Evolutionary conservation across 352 stramenopile species (phyloP).

Genomic region (Elongisporangium anandrum): DNA sequence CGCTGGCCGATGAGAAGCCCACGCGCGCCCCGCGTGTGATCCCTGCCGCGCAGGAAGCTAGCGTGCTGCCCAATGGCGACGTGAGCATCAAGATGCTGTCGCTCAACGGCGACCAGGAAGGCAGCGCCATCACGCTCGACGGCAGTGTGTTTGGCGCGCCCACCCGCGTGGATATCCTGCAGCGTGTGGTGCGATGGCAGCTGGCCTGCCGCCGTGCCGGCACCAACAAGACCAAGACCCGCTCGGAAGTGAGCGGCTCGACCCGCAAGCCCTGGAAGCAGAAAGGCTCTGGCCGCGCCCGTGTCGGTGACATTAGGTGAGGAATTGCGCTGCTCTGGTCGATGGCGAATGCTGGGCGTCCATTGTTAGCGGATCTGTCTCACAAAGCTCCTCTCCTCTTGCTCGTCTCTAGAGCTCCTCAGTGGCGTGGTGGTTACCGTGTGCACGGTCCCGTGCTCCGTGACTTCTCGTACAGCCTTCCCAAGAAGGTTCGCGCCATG

Average conservation of each 20-base stretch:
- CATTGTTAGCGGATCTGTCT: slow-evolving; percentile 2
- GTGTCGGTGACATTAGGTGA: slow-evolving; percentile 75
- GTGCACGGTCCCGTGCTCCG: slow-evolving; percentile 82
- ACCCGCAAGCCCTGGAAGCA: slow-evolving; percentile 88
- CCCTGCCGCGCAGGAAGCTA: slow-evolving; percentile 48
- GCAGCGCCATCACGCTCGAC: slow-evolving; percentile 56
- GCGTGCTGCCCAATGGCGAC: slow-evolving; percentile 47
- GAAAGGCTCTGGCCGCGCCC: slow-evolving; percentile 81
- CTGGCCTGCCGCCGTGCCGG: slow-evolving; percentile 75
- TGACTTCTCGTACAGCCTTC: slow-evolving; percentile 84
- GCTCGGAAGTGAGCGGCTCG: slow-evolving; percentile 82
- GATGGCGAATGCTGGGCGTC: background rate
- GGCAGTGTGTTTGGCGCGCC: slow-evolving; percentile 72
- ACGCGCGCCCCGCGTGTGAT: slow-evolving; percentile 62
- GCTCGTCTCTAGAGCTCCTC: slow-evolving; percentile 32
- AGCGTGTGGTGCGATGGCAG: slow-evolving; percentile 87
- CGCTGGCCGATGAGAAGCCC: slow-evolving; percentile 72
- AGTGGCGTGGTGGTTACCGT: slow-evolving; percentile 83
- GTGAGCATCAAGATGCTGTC: slow-evolving; percentile 65
- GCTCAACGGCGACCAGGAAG: slow-evolving; percentile 34
- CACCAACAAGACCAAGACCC: slow-evolving; percentile 89
- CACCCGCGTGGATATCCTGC: slow-evolving; percentile 80
- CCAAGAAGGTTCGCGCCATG: slow-evolving; percentile 88
- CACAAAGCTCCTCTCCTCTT: background rate
- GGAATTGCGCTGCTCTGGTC: background rate